These are phyloP conservation scores for Manihot esculenta DNA, from an alignment of 441 rosid species.

Conservation along the genomic window DNA sequence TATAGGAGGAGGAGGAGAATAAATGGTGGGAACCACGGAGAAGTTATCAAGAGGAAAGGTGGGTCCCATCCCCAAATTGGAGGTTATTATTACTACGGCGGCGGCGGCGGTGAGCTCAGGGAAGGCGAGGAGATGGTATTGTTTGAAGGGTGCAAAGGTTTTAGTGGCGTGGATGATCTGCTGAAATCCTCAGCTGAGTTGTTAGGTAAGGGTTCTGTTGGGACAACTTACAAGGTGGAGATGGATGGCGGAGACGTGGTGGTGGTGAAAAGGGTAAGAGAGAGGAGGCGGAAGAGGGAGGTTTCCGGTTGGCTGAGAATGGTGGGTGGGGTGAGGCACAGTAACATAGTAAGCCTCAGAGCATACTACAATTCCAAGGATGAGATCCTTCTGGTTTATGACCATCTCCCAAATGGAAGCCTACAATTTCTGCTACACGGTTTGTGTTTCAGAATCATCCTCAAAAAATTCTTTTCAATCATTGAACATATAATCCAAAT, in stretches of 20 bases:
- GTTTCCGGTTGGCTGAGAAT: conserved; percentile 34
- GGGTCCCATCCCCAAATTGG: conserved; percentile 13
- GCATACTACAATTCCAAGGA: conserved; percentile 41
- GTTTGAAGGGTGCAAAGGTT: conserved; percentile 41
- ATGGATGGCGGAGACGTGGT: conserved; percentile 36
- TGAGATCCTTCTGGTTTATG: conserved; percentile 48
- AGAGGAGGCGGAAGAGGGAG: conserved; percentile 39
- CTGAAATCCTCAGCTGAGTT: conserved; percentile 52
- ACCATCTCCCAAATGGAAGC: conserved; percentile 44
- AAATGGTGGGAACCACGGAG: background rate
- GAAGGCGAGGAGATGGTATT: conserved; percentile 34
- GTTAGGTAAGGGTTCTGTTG: conserved; percentile 49
- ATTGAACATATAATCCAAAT: no score
- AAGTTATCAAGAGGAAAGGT: conserved; percentile 5
- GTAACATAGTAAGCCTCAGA: conserved; percentile 41
- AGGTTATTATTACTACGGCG: conserved; percentile 9
- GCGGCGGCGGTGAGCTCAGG: conserved; percentile 1
- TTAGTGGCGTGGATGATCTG: conserved; percentile 39
- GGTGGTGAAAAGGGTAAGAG: conserved; percentile 48
- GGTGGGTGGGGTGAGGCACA: conserved; percentile 44
- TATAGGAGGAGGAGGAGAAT: conserved; percentile 12
- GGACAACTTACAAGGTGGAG: conserved; percentile 49
- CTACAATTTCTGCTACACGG: conserved; percentile 48
- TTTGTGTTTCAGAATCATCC: background rate
- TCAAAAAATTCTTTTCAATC: no score